Conservation (phyloP, 208 protist genomes). For the Herpetomonas samuelpessoai region DNA sequence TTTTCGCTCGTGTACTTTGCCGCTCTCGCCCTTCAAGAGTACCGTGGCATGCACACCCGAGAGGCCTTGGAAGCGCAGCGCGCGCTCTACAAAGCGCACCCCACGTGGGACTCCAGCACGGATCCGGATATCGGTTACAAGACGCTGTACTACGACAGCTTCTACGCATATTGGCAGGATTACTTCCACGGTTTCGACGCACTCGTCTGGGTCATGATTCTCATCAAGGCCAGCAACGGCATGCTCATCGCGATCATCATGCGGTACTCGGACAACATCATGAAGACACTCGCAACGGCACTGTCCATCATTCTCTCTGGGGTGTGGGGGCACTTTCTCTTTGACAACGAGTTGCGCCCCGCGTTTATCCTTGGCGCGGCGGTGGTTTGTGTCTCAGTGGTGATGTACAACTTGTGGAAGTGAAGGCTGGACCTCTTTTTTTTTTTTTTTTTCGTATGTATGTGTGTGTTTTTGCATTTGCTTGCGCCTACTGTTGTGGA, state of each 20-base stretch:
- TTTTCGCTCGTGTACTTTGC: constrained; percentile 3
- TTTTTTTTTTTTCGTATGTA: not conserved
- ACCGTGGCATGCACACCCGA: not conserved
- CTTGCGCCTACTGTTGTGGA: too few species aligned
- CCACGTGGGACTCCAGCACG: not conserved
- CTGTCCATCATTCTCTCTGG: not conserved
- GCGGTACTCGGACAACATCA: constrained; percentile 6
- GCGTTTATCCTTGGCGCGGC: not conserved
- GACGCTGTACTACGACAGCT: not conserved
- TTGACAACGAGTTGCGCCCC: not conserved
- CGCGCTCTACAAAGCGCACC: not conserved
- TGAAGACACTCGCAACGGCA: not conserved
- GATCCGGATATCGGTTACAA: not conserved
- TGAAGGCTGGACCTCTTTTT: not conserved
- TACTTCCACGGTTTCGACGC: not conserved
- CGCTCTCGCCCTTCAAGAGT: not conserved
- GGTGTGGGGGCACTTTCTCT: constrained; percentile 1
- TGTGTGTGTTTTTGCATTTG: too few species aligned
- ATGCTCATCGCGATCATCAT: constrained; percentile 3
- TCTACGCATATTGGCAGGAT: not conserved
- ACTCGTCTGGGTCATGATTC: not conserved
- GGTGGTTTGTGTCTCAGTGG: not conserved
- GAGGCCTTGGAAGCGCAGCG: not conserved
- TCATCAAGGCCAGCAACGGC: not conserved
- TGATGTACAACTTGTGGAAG: not conserved